Base-by-base conservation (phyloP, 1,139 yeast species). In the Yamadazyma spencermartinsiae region DNA sequence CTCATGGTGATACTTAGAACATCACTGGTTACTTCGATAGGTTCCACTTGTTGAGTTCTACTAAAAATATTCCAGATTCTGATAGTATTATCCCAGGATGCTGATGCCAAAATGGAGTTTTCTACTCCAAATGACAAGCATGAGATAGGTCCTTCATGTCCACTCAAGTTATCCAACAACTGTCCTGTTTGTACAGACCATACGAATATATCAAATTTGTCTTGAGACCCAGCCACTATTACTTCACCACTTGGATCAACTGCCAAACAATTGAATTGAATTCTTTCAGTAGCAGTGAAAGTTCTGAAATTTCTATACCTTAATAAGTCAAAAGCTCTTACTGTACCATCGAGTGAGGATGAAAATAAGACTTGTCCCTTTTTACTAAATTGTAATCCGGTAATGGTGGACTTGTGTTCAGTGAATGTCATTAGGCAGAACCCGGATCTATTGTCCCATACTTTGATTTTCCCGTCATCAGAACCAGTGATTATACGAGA, bases 171-270 rank as follows among this genome's bases (percentile, higher is more conserved):
- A 55, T 94, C 98, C 40, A 92, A 72, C 35, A 92, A 68, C 59
- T 90, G 97, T 1, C 95, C 86, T 0, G 97, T 90, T 66, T 92
- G 98, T 1, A 94, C 97, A 9, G 96, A 88, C 99, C 99, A 92
- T 28, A 92, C 86, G 56, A 86, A 90, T 39, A 92, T 86, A 46
- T 87, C 96, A 61, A 82, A 92, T 45, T 84, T 85, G 56, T 90
- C 97, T 36, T 83, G 74, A 4, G 97, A 86, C 2, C 98, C 97
- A 2, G 98, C 98, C 55, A 94, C 90, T 6, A 94, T 92, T 38
- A 94, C 82, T 61, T 94, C 98, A 19, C 98, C 98, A 59, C 96
- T 86, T 21, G 98, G 97, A 58, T 92, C 99, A 31, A 89, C 95
- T 0, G 98, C 98, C 47, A 92, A 68, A 41, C 90, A 80, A 33